These are phyloP conservation scores for Cudoniella acicularis DNA, from an alignment of 495 filamentous ascomycete genomes.

Conservation along the genomic window DNA sequence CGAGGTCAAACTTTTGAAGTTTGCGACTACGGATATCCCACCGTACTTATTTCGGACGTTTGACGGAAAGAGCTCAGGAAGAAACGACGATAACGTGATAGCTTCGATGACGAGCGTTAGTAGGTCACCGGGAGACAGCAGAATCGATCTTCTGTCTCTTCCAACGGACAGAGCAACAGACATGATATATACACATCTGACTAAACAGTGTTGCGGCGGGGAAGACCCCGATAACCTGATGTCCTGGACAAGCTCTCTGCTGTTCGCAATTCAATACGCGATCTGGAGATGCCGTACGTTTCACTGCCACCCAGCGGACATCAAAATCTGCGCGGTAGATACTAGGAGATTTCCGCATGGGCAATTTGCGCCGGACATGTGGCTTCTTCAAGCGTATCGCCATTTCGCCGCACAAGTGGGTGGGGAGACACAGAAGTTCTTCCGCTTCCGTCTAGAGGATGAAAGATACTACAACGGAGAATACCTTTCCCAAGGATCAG, in stretches of 20 bases:
- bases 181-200: constrained; percentile 28
- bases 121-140: constrained; percentile 4
- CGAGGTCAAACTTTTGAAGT: neutral
- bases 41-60: constrained; percentile 17
- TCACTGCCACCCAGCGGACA: constrained; percentile 15
- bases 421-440: constrained; percentile 7
- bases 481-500: constrained; percentile 34
- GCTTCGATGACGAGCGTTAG: constrained; percentile 13
- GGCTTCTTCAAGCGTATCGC: constrained; percentile 26
- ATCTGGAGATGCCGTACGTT: constrained; percentile 18
- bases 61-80: constrained; percentile 6
- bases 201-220: constrained; percentile 17
- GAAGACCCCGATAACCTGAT: constrained; percentile 29
- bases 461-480: constrained; percentile 32
- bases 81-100: constrained; percentile 10
- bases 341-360: constrained; percentile 28
- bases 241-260: constrained; percentile 37
- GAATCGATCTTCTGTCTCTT: constrained; percentile 14
- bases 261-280: constrained; percentile 35
- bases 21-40: constrained; percentile 1
- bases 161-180: constrained; percentile 17
- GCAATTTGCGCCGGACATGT: constrained; percentile 30
- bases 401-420: constrained; percentile 12
- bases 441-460: constrained; percentile 1
- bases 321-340: constrained; percentile 31